phyloP scores from a whole-genome alignment of 352 stramenopile species.

The Phytopythium kandeliae region DNA sequence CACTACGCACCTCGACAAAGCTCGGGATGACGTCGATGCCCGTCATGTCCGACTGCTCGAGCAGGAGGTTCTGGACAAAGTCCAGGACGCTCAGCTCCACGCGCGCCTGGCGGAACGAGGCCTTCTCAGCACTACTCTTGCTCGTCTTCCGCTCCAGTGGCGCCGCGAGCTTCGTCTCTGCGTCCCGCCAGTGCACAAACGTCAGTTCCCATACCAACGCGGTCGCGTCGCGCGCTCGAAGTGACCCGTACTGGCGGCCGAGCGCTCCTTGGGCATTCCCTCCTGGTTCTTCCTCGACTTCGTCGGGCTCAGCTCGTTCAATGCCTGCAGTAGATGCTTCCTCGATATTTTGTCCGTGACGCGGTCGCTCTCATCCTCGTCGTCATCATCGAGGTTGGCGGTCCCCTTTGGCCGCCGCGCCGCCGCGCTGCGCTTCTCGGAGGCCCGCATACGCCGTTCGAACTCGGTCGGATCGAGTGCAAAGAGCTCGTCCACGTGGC shows the following conservation, averaged over 20 bases:
- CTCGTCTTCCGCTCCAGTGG: slow-evolving; percentile 73
- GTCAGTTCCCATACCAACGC: neutral
- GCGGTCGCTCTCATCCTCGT: slow-evolving; percentile 48
- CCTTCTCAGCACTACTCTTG: slow-evolving; percentile 46
- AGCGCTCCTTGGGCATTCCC: slow-evolving; percentile 33
- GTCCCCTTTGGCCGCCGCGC: slow-evolving; percentile 11
- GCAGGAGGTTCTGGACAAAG: slow-evolving; percentile 64
- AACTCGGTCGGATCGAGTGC: slow-evolving; percentile 51
- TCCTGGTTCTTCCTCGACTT: slow-evolving; percentile 32
- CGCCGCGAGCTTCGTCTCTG: slow-evolving; percentile 65
- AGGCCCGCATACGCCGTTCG: slow-evolving; percentile 47
- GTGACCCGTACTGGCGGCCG: slow-evolving; percentile 27
- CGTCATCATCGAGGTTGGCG: slow-evolving; percentile 17
- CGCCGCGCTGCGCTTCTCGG: slow-evolving; percentile 33
- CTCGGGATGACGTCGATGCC: slow-evolving; percentile 57
- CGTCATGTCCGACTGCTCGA: slow-evolving; percentile 56
- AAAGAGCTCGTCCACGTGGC: slow-evolving; percentile 70
- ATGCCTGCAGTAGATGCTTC: slow-evolving; percentile 61
- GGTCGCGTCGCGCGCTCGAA: neutral
- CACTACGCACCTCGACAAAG: slow-evolving; percentile 48
- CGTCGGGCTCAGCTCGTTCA: slow-evolving; percentile 52
- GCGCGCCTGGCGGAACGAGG: slow-evolving; percentile 70
- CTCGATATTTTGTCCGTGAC: slow-evolving; percentile 65
- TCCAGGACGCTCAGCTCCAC: slow-evolving; percentile 58
- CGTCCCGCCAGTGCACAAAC: neutral